Evolutionary conservation across 2,329 filamentous ascomycete genomes (phyloP), one percentile per base, ranked within the genome.

Genomic region (Claviceps cyperi): DNA sequence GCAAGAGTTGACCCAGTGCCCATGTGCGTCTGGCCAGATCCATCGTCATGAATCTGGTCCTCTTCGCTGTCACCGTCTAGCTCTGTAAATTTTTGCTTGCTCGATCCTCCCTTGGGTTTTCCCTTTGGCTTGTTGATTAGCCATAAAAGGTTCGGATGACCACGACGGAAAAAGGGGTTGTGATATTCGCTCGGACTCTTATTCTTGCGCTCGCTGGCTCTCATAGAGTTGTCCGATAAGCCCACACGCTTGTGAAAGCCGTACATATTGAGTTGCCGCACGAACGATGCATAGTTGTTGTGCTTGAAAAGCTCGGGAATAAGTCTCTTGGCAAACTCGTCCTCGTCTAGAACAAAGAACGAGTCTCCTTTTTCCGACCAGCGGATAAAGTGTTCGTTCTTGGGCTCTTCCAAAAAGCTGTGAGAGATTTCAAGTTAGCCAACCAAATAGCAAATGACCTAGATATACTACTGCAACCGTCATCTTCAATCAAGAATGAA

Each of bases 271-370:
- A 96, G 75, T 64, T 96, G 90, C 37, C 90, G 83, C 50, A 96
- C 90, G 63, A 96, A 96, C 56, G 90, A 95, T 45, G 90, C 90
- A 67, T 96, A 96, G 65, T 96, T 96, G 75, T 91, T 95, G 70
- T 98, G 92, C 68, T 98, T 98, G 76, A 98, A 98, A 54, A 97
- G 82, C 66, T 97, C 94, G 1, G 92, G 92, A 22, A 98, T 86
- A 58, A 98, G 84, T 38, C 86, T 88, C 69, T 96, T 97, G 19
- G 92, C 96, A 63, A 98, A 98, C 68, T 95, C 91, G 62, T 98
- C 92, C 67, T 98, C 92, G 61, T 98, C 91, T 8, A 97, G 71
- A 3, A 98, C 91, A 51, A 97, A 86, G 68, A 98, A 98, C 0
- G 91, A 96, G 61, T 94, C 89, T 32, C 92, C 92, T 61, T 91